A percentile compares a stretch with the other conserved stretches of the same genome.
These are phyloP conservation scores for Clarireedia monteithiana DNA, from an alignment of 2,329 filamentous ascomycete genomes.

Conservation along the genomic window DNA sequence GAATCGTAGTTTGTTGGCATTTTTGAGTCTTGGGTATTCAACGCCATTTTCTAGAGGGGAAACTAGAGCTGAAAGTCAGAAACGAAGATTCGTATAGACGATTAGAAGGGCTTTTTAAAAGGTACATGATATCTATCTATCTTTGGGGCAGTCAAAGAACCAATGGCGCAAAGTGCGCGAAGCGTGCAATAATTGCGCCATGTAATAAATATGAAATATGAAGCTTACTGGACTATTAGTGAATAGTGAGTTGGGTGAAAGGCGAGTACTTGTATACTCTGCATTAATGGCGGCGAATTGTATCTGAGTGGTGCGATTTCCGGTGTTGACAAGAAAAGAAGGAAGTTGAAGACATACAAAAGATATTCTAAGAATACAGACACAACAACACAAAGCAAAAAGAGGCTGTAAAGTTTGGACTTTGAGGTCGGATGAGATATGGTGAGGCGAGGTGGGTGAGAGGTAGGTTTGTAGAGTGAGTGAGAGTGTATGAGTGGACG, in stretches of 20 bases:
- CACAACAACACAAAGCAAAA: too few species aligned
- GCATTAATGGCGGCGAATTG: constrained; percentile 5
- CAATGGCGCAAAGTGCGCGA: constrained; percentile 2
- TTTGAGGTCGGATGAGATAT: too few species aligned
- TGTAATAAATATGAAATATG: background rate
- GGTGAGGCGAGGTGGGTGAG: too few species aligned
- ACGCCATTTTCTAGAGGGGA: constrained; percentile 7
- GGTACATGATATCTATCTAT: background rate
- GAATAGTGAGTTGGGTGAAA: constrained; percentile 3
- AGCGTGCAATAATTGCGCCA: background rate
- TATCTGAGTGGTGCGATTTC: too few species aligned
- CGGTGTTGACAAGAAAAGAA: too few species aligned
- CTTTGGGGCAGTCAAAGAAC: background rate
- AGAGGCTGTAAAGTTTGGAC: too few species aligned
- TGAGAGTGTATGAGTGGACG: too few species aligned
- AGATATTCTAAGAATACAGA: too few species aligned
- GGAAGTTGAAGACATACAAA: too few species aligned
- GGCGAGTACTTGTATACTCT: background rate
- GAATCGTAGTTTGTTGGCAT: background rate
- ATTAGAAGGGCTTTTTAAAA: background rate
- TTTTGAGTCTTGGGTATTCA: background rate
- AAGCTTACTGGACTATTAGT: constrained; percentile 8
- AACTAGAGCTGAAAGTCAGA: background rate
- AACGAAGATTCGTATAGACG: background rate
- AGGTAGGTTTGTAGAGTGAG: too few species aligned